Evolutionary conservation across 1,284 basidiomycete genomes (phyloP), one percentile per base, ranked within the genome.

Genomic region (Xanthoconium separans): DNA sequence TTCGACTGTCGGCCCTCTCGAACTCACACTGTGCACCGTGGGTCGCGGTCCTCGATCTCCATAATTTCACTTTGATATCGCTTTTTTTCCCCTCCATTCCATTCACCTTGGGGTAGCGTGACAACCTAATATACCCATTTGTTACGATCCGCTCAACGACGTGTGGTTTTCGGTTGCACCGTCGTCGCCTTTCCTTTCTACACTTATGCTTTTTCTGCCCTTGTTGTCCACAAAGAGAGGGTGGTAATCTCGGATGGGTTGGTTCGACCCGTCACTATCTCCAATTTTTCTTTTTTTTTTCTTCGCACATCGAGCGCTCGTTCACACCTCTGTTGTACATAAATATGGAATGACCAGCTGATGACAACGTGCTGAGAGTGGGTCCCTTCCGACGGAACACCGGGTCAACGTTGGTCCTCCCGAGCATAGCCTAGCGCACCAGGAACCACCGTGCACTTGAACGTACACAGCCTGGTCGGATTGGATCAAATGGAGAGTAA

Each of bases 71-170:
- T 8, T 37, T 39, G 16, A 29, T 45, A 53, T 43, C 47, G 6
- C 31, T 53, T 45, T 24, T 47, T 24, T 36, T 46, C 30, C 2
- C 47, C 53, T 48, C 49, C 13, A 31, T 51, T 42, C 42, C 37
- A 27, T 50, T 33, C 50, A 43, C 37, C 41, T 16, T 55, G 52
- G 64, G 66, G 58, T 59, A 52, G 49, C 57, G 58, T 46, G 52
- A 61, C 60, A 59, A 43, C 54, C 37, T 70, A 70, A 54, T 69
- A 71, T 68, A 68, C 66, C 66, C 66, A n/a, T 63, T 62, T 52
- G 51, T 54, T 70, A 71, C 48, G 60, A 70, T 71, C 57, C 58
- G 44, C 51, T 65, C 72, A 72, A 69, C 71, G 59, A 61, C 56
- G 54, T 46, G 55, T 54, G 44, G 49, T 31, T 50, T 55, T 46